Evolutionary conservation across 2,329 filamentous ascomycete genomes (phyloP).

Genomic region (Colletotrichum sp.): DNA sequence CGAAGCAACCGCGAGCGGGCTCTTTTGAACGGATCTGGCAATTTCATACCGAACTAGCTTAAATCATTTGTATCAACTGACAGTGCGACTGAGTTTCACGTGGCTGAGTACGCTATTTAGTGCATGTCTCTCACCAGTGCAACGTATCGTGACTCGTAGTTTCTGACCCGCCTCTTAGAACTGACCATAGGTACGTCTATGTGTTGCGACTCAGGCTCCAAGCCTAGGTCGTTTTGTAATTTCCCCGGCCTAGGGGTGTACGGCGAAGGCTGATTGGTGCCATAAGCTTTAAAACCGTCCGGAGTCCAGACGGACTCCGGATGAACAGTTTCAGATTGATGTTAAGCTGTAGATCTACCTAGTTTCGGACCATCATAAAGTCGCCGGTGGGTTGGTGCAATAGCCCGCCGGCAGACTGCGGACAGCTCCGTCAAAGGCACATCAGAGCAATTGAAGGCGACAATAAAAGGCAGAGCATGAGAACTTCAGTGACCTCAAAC

Average conservation of each 20-base stretch:
- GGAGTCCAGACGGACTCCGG: background rate
- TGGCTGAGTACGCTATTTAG: rapidly evolving
- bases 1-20: background rate
- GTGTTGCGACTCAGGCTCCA: background rate
- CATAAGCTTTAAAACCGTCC: background rate
- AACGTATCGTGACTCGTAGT: background rate
- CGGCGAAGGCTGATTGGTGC: background rate
- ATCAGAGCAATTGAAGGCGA: rapidly evolving
- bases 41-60: background rate
- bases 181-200: background rate
- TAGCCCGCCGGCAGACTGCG: background rate
- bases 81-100: background rate
- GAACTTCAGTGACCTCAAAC: background rate
- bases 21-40: background rate
- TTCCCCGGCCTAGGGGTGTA: background rate
- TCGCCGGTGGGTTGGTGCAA: background rate
- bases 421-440: background rate
- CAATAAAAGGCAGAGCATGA: rapidly evolving
- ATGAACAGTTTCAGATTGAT: background rate
- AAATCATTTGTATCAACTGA: background rate
- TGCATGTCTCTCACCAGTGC: background rate
- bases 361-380: background rate
- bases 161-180: background rate
- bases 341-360: background rate
- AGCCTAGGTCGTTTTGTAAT: background rate